Evolutionary conservation across 108 stramenopile species (phyloP).

Genomic region (Nitzschia sp.): DNA sequence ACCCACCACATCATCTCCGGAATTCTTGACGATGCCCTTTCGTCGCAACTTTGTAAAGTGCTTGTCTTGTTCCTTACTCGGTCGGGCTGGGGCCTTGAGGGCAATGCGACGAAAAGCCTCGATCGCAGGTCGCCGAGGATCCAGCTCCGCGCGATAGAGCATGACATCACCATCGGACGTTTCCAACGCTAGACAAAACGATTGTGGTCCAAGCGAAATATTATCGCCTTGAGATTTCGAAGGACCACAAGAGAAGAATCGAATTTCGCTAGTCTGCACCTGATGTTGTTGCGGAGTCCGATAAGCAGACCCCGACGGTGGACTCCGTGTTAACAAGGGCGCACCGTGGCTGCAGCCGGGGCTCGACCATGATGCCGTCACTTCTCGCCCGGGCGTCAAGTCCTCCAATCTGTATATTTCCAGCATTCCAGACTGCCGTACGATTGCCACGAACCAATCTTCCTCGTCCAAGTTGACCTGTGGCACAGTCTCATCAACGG

Average conservation of each 20-base stretch:
- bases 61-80: conserved; percentile 69
- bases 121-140: conserved; percentile 13
- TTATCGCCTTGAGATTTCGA: conserved; percentile 32
- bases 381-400: conserved; percentile 18
- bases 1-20: neutral
- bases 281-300: conserved; percentile 55
- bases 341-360: conserved; percentile 60
- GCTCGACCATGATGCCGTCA: conserved; percentile 53
- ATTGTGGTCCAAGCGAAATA: conserved; percentile 36
- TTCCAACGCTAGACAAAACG: conserved; percentile 69
- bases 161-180: conserved; percentile 71
- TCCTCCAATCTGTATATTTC: conserved; percentile 58
- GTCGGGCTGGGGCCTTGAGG: conserved; percentile 51
- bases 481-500: neutral
- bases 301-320: neutral
- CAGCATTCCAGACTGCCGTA: conserved; percentile 70
- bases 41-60: conserved; percentile 73
- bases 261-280: conserved; percentile 61
- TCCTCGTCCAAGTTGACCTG: conserved; percentile 6
- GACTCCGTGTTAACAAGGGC: conserved; percentile 33
- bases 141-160: conserved; percentile 51
- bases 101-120: conserved; percentile 56
- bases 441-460: conserved; percentile 51
- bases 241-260: conserved; percentile 77
- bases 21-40: conserved; percentile 54